Conservation (phyloP, 306 rosid species). For the Mimosa bimucronata region DNA sequence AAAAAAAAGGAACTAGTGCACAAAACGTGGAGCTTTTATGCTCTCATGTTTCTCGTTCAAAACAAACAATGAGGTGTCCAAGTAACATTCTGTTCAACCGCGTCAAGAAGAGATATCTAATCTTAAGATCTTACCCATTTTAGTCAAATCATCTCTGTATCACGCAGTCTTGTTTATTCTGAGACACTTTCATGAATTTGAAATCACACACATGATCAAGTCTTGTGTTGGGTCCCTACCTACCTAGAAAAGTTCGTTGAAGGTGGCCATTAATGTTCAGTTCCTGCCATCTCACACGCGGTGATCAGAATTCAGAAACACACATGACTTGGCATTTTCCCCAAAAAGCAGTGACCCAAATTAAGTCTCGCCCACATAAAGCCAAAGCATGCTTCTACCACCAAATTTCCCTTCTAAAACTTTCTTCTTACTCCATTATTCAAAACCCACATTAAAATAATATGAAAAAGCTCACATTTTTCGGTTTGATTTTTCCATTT, state of each 20-base stretch:
- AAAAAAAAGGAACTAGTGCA: no score
- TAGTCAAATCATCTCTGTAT: no score
- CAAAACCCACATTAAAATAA: no score
- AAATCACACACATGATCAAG: not conserved
- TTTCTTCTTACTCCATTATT: not conserved
- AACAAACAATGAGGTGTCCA: conserved; percentile 14
- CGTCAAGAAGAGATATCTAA: not conserved
- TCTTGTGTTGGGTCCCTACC: conserved; percentile 1
- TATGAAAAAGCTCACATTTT: not conserved
- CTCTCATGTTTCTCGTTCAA: conserved; percentile 18
- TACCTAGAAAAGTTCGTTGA: not conserved
- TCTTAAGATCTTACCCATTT: not conserved
- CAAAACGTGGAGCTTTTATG: not conserved
- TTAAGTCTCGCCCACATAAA: conserved; percentile 12
- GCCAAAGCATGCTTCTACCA: conserved; percentile 29
- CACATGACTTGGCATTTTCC: not conserved
- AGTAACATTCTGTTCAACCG: conserved; percentile 8
- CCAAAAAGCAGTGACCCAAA: not conserved
- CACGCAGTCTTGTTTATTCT: not conserved
- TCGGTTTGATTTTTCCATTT: not conserved
- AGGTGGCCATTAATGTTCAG: not conserved
- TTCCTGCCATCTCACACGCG: conserved; percentile 36
- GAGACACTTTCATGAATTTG: not conserved
- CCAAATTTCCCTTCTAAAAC: not conserved
- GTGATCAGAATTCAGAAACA: not conserved